These are phyloP conservation scores for Diversispora eburnea DNA, from an alignment of 192 early-diverging fungal species.

Conservation along the genomic window DNA sequence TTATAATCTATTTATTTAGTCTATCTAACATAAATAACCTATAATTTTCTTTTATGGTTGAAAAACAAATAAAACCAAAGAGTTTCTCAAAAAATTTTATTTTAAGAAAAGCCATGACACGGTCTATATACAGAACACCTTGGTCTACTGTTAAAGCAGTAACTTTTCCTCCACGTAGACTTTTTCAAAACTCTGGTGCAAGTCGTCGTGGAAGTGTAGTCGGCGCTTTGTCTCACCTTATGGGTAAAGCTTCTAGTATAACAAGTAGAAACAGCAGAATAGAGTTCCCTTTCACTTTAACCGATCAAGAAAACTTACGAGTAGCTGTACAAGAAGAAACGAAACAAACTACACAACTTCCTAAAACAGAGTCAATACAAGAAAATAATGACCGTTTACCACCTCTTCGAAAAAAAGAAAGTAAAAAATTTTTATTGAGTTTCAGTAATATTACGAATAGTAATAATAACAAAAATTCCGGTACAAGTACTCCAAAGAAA, in stretches of 20 bases:
- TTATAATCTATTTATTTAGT: too few species aligned
- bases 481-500: background rate
- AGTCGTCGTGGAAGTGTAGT: slow-evolving; percentile 20
- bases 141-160: slow-evolving; percentile 1
- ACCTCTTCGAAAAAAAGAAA: slow-evolving; percentile 12
- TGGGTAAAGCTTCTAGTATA: background rate
- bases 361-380: background rate
- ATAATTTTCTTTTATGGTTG: too few species aligned
- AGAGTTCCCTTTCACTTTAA: slow-evolving; percentile 18
- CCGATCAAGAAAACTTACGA: slow-evolving; percentile 16
- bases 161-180: background rate
- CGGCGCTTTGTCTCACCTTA: background rate
- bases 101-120: background rate
- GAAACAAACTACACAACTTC: background rate
- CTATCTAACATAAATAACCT: too few species aligned
- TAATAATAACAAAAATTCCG: background rate
- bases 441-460: background rate
- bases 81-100: background rate
- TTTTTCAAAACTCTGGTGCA: slow-evolving; percentile 16
- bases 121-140: background rate
- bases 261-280: slow-evolving; percentile 11
- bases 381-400: background rate
- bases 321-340: background rate
- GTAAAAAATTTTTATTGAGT: slow-evolving; percentile 9
- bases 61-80: too few species aligned